phyloP scores from a whole-genome alignment of 805 yeast genomes.

The Suhomyces prunicola region DNA sequence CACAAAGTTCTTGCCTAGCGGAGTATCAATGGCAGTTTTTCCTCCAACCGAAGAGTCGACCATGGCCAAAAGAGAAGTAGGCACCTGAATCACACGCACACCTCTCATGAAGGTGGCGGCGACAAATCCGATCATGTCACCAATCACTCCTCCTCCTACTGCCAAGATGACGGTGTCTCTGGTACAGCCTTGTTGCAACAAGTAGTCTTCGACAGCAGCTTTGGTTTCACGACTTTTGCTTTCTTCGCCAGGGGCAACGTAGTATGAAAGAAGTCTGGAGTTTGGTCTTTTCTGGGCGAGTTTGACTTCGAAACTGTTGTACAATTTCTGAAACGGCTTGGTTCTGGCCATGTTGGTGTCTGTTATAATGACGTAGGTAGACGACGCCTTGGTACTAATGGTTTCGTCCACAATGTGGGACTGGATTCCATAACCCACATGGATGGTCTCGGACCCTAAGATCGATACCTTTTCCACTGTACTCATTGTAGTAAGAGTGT shows the following conservation, averaged over 20 bases:
- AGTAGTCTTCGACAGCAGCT: conserved; percentile 88
- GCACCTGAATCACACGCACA: conserved; percentile 87
- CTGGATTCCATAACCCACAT: conserved; percentile 82
- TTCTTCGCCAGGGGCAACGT: conserved; percentile 89
- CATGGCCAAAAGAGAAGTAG: conserved; percentile 93
- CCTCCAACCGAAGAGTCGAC: conserved; percentile 98
- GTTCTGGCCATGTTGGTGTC: conserved; percentile 74
- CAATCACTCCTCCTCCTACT: conserved; percentile 97
- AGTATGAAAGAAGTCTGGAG: conserved; percentile 68
- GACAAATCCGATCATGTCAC: conserved; percentile 98
- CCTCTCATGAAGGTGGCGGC: conserved; percentile 99
- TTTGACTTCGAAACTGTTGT: conserved; percentile 37
- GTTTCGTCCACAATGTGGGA: conserved; percentile 70
- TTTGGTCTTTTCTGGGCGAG: conserved; percentile 40
- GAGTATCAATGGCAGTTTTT: conserved; percentile 96
- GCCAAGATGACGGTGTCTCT: conserved; percentile 94
- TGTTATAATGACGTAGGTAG: conserved; percentile 89
- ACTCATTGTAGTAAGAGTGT: conserved; percentile 5
- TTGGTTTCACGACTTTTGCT: conserved; percentile 85
- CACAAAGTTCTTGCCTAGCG: conserved; percentile 89
- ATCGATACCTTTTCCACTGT: conserved; percentile 59
- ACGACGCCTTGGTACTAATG: conserved; percentile 61
- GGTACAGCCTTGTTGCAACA: conserved; percentile 82
- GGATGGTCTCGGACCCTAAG: conserved; percentile 79
- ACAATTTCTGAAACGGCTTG: conserved; percentile 54